Base-by-base conservation (phyloP, 2,329 filamentous ascomycete genomes). In the Colletotrichum somersetense region DNA sequence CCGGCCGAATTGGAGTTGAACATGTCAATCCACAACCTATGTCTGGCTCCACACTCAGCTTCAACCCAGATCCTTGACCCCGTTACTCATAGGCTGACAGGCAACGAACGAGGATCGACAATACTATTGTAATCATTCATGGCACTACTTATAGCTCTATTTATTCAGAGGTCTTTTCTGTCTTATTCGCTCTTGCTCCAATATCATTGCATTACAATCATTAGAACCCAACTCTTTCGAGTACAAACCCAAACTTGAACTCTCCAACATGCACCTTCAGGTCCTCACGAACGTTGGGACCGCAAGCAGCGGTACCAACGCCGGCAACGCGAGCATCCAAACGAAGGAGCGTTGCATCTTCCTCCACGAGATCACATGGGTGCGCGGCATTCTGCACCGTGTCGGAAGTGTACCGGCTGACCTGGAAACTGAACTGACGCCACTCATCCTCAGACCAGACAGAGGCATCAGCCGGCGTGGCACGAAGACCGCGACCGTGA, bases 371-470 rank as follows among this genome's bases (percentile, higher is more conserved):
- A 77, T 93, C 90, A 74, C 88, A 85, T 0, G 91, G 91, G 78
- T 94, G 91, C 55, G 81, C 85, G 3, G 91, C 90, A 1, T 83
- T 83, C 58, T 90, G 86, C 38, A 93, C 80, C 61, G 85, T 87
- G 46, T 80, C 77, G 33, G 85, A 83, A 23, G 84, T 83, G 76
- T 91, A 89, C 72, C 87, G 86, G 11, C 85, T 85, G 0, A 86
- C 88, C 62, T 85, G 84, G 80, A 92, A 93, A 77, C 83, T 87
- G 73, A 88, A 88, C 44, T 77, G 72, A 53, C 75, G 74, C 50
- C 73, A 76, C 74, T 81, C 75, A 72, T 79, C 82, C 77, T 79
- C 76, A 2, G 78, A 76, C 74, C 79, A 81, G 44, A 80, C 78
- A 6, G 75, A 79, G 2, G 75, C 57, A 59, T 75, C 70, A 10